phyloP scores from a whole-genome alignment of 768 basidiomycete genomes.

The Glaciozyma martinii region DNA sequence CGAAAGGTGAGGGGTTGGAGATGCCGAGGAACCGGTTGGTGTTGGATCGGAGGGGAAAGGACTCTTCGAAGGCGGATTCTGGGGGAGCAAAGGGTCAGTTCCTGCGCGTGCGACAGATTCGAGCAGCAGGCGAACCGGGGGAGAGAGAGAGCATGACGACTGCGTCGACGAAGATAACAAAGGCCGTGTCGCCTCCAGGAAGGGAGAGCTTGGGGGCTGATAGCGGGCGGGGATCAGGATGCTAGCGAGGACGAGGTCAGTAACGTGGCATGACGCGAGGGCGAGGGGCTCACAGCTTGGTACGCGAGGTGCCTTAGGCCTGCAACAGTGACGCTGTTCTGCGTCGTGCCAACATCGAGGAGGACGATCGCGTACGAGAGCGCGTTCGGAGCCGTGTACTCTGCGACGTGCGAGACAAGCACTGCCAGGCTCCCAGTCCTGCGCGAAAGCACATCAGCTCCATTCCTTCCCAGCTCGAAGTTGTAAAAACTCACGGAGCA shows the following conservation, averaged over 20 bases:
- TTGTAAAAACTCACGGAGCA: background rate
- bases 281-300: conserved; percentile 13
- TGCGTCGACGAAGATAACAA: conserved; percentile 40
- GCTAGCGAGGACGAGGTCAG: conserved; percentile 18
- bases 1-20: conserved; percentile 3
- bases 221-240: conserved; percentile 37
- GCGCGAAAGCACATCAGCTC: background rate
- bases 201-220: conserved; percentile 39
- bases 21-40: conserved; percentile 41
- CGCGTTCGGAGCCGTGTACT: conserved; percentile 9
- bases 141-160: conserved; percentile 38
- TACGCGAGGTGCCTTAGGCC: conserved; percentile 18
- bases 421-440: conserved; percentile 35
- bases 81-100: background rate
- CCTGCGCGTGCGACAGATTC: background rate
- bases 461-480: background rate
- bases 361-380: conserved; percentile 37
- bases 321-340: conserved; percentile 1
- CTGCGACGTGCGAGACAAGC: conserved; percentile 35
- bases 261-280: background rate
- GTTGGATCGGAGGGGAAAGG: conserved; percentile 39
- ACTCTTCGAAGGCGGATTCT: conserved; percentile 40
- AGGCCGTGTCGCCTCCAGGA: conserved; percentile 35
- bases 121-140: background rate
- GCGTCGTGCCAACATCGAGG: conserved; percentile 21